Evolutionary conservation across 2,329 filamentous ascomycete genomes (phyloP).

Genomic region (Arthrobotrys musiformis): DNA sequence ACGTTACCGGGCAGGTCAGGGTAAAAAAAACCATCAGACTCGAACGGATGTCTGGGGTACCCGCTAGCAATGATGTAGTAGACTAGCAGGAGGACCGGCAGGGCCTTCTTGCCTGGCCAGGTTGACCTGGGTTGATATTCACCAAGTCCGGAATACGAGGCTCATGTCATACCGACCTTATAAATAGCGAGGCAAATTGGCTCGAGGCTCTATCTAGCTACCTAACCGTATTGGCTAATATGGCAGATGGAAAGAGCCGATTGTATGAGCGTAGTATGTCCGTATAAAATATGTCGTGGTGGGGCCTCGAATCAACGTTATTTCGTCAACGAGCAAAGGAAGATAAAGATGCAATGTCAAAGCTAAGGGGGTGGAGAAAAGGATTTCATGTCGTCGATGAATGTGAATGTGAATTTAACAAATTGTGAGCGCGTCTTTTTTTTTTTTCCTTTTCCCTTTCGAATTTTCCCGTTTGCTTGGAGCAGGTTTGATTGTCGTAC

Average conservation of each 20-base stretch:
- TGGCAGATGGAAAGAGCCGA: constrained; percentile 13
- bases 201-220: constrained; percentile 16
- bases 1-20: constrained; percentile 44
- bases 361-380: background rate
- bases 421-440: constrained; percentile 32
- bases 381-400: background rate
- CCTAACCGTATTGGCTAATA: constrained; percentile 34
- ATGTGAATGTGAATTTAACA: background rate
- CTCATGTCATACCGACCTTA: constrained; percentile 37
- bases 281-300: too few relatives aligned
- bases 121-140: constrained; percentile 22
- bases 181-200: constrained; percentile 22
- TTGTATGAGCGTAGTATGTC: too few relatives aligned
- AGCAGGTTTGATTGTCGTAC: constrained; percentile 24
- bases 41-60: constrained; percentile 35
- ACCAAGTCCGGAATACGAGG: constrained; percentile 29
- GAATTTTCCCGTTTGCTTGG: background rate
- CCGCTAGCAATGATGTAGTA: too few relatives aligned
- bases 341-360: background rate
- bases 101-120: constrained; percentile 39
- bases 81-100: too few relatives aligned
- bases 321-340: too few relatives aligned
- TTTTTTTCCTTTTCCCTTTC: too few relatives aligned
- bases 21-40: constrained; percentile 21
- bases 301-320: too few relatives aligned